These are phyloP conservation scores for Stevia rebaudiana DNA, from an alignment of 140 eudicot genomes.

Conservation along the genomic window DNA sequence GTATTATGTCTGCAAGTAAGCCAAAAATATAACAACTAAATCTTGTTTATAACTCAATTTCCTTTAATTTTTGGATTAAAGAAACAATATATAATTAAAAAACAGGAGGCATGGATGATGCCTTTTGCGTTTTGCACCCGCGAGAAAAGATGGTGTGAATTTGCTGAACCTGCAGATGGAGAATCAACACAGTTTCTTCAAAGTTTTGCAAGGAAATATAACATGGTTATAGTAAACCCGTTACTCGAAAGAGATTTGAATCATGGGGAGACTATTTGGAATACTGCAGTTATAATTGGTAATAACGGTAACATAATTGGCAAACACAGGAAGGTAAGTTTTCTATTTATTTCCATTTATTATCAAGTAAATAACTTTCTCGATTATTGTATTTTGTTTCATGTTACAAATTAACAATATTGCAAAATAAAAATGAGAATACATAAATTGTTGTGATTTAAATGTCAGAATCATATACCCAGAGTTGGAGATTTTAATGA, in stretches of 20 bases:
- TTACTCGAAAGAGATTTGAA: constrained; percentile 86
- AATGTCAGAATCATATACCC: constrained; percentile 88
- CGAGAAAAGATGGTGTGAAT: constrained; percentile 98
- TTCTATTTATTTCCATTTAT: neutral
- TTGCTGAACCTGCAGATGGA: constrained; percentile 89
- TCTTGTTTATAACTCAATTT: neutral
- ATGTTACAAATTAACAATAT: neutral
- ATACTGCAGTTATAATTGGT: constrained; percentile 85
- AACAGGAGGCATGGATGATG: constrained; percentile 98
- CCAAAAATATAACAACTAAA: neutral
- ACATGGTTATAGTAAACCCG: constrained; percentile 88
- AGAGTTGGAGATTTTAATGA: constrained; percentile 96
- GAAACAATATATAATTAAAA: neutral
- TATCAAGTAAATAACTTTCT: neutral
- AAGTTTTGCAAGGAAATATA: constrained; percentile 70
- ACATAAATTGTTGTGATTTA: neutral
- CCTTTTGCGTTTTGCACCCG: constrained; percentile 99
- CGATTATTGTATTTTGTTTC: neutral
- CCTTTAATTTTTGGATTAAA: neutral
- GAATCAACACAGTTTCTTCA: constrained; percentile 88
- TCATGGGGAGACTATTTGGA: constrained; percentile 93
- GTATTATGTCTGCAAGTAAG: constrained; percentile 85
- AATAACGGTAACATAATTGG: constrained; percentile 92
- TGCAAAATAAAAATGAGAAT: neutral
- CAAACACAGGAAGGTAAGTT: constrained; percentile 79